Evolutionary conservation across 345 rosid genomes (phyloP).

Genomic region (Brassica incana): DNA sequence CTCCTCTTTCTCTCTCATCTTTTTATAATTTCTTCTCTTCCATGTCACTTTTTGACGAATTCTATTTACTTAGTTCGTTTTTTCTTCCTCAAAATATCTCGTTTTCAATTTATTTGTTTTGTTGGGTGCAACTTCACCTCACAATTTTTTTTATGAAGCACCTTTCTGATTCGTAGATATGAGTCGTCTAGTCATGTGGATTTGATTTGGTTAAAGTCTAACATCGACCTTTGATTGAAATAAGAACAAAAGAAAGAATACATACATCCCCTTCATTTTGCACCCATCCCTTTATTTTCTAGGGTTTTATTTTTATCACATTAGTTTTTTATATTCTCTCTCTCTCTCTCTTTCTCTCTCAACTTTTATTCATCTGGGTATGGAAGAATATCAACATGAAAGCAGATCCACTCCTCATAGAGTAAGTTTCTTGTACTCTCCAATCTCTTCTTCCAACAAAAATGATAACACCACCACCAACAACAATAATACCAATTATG

Average conservation of each 20-base stretch:
- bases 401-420: conserved; percentile 54
- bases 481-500: conserved; percentile 42
- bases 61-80: conserved; percentile 37
- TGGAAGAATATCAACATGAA: conserved; percentile 79
- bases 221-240: conserved; percentile 43
- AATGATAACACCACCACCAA: conserved; percentile 45
- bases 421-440: conserved; percentile 74
- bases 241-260: conserved; percentile 39
- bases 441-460: conserved; percentile 56
- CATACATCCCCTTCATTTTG: conserved; percentile 32
- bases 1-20: conserved; percentile 10
- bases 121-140: conserved; percentile 63
- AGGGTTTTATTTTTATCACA: conserved; percentile 31
- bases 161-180: conserved; percentile 22
- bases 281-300: conserved; percentile 14
- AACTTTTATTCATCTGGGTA: conserved; percentile 35
- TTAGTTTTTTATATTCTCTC: conserved; percentile 23
- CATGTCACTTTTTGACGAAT: conserved; percentile 31
- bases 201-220: conserved; percentile 40
- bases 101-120: conserved; percentile 28
- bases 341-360: conserved; percentile 19
- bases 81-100: conserved; percentile 19
- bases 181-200: conserved; percentile 40
- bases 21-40: conserved; percentile 23
- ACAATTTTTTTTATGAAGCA: conserved; percentile 24